Evolutionary conservation across 2,329 filamentous ascomycete species (phyloP), one percentile per base, ranked within the genome.

Genomic region (Epichloe aotearoae): DNA sequence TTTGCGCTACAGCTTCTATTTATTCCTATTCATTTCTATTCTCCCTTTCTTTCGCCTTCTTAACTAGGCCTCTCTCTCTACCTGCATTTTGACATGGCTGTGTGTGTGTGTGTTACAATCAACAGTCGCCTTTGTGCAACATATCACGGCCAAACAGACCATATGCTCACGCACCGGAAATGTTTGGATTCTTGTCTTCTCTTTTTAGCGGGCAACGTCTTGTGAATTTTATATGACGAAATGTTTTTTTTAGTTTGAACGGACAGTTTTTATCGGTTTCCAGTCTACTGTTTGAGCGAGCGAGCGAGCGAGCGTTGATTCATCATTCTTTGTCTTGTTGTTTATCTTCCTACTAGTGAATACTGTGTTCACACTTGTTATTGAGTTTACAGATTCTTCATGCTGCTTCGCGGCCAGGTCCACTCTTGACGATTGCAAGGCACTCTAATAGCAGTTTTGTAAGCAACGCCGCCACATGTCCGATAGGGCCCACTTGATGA

Each of bases 221-320:
- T 40, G 7, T 44, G 44, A 34, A 46, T 41, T 50, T n/a, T 30
- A 15, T 40, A 50, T 37, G 30, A 50, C 20, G 42, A 41, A 38
- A 34, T 26, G 14, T 3, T n/a, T n/a, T n/a, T 46, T 7, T 7
- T 46, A 23, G 39, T 38, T 14, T 23, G 6, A 17, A 23, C 7
- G 34, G 23, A 11, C 4, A 26, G 1, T 30, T n/a, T 23, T 23
- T 11, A 12, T 36, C 11, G 20, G 15, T 12, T 33, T 30, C 23
- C 46, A 40, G 15, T 43, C 23, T 7, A 20, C 19, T 43, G 19
- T 36, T 37, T 4, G 4, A 37, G 39, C 47, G 10, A 48, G 50
- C 50, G 10, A 50, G 49, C 38, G 50, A 52, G 55, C 52, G 41
- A 53, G 52, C 52, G 45, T 43, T 46, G 47, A 30, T 30, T 43